These are phyloP conservation scores for Angomonas deanei DNA, from an alignment of 208 protist species.

Conservation along the genomic window DNA sequence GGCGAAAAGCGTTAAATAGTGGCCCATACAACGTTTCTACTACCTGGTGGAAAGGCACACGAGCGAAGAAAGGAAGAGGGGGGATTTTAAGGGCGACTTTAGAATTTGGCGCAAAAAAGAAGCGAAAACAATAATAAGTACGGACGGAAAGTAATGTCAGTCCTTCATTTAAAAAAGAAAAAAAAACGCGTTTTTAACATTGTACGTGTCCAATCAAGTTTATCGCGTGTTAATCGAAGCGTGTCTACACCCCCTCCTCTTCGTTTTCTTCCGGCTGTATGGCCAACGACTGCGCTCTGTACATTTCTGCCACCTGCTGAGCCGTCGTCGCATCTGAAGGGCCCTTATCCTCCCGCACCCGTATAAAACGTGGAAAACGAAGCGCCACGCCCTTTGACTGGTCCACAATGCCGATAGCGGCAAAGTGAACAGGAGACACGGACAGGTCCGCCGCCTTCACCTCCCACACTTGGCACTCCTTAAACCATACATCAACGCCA, in stretches of 20 bases:
- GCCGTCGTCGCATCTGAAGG: constrained; percentile 90
- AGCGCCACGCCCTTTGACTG: constrained; percentile 94
- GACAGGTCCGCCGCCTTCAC: constrained; percentile 98
- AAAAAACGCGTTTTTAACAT: not conserved
- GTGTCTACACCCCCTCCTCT: constrained; percentile 11
- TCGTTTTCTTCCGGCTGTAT: constrained; percentile 27
- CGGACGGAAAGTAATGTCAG: not conserved
- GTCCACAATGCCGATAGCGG: constrained; percentile 89
- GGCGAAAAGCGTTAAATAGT: not conserved
- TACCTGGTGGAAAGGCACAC: not conserved
- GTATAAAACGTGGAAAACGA: constrained; percentile 98
- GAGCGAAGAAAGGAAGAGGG: not conserved
- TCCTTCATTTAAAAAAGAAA: not conserved
- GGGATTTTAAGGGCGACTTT: not conserved
- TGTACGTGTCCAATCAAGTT: not conserved
- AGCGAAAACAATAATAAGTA: constrained; percentile 3
- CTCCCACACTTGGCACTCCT: constrained; percentile 97
- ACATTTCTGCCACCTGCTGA: constrained; percentile 92
- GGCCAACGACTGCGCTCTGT: constrained; percentile 72
- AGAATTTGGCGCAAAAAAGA: not conserved
- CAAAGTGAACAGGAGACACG: constrained; percentile 95
- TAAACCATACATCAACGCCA: constrained; percentile 96
- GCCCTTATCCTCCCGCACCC: constrained; percentile 98
- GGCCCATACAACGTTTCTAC: not conserved
- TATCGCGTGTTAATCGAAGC: not conserved